Evolutionary conservation across 1,284 basidiomycete genomes (phyloP).

Genomic region (Filobasidium uniguttulatum): DNA sequence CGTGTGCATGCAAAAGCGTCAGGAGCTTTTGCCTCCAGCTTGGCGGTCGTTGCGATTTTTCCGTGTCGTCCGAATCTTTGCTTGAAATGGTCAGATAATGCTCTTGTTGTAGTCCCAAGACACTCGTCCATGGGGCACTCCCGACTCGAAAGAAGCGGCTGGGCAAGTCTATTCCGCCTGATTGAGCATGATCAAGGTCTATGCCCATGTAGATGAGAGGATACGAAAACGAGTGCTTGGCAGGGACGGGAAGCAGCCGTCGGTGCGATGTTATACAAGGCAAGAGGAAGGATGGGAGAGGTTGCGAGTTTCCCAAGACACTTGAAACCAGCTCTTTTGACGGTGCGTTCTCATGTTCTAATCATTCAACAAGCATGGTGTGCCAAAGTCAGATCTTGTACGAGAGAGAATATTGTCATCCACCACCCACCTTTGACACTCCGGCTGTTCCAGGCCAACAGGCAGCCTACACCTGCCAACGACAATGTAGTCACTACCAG

Average conservation of each 20-base stretch:
- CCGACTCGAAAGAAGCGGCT: slow-evolving; percentile 19
- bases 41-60: not conserved
- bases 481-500: too few species aligned
- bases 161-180: slow-evolving; percentile 41
- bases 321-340: too few species aligned
- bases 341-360: too few species aligned
- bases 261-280: slow-evolving; percentile 13
- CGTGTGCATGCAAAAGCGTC: slow-evolving; percentile 14
- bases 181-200: slow-evolving; percentile 48
- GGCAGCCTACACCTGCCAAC: too few species aligned
- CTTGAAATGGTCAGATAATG: slow-evolving; percentile 40
- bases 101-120: slow-evolving; percentile 42
- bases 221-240: slow-evolving; percentile 51
- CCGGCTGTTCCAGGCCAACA: too few species aligned
- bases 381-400: too few species aligned
- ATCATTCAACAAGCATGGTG: too few species aligned
- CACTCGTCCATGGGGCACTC: slow-evolving; percentile 16
- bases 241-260: slow-evolving; percentile 44
- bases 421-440: too few species aligned
- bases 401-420: too few species aligned
- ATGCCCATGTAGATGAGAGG: slow-evolving; percentile 50
- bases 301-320: too few species aligned
- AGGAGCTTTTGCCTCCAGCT: slow-evolving; percentile 26
- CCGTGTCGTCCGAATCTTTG: slow-evolving; percentile 9
- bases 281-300: slow-evolving; percentile 9